Evolutionary conservation across 257 asterid genomes (phyloP).

Genomic region (Phtheirospermum japonicum): DNA sequence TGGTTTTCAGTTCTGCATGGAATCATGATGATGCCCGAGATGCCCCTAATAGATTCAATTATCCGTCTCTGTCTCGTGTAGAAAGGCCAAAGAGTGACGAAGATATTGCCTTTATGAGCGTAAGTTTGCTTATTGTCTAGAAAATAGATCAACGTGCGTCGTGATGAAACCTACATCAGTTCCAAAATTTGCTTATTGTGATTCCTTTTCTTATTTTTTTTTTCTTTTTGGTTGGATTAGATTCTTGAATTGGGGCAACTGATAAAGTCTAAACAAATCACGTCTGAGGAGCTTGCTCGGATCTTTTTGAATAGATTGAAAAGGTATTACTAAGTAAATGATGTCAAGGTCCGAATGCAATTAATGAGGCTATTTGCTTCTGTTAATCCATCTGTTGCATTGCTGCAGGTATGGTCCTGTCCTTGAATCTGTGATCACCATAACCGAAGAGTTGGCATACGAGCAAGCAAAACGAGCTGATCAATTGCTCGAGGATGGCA

Average conservation of each 20-base stretch:
- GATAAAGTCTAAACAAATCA: slow-evolving; percentile 59
- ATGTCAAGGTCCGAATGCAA: not conserved
- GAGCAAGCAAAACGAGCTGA: slow-evolving; percentile 82
- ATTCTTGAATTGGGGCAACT: slow-evolving; percentile 82
- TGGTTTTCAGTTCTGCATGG: slow-evolving; percentile 71
- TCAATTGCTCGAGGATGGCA: slow-evolving; percentile 59
- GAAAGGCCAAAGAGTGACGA: slow-evolving; percentile 61
- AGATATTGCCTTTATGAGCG: slow-evolving; percentile 89
- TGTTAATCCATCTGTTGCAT: slow-evolving; percentile 6
- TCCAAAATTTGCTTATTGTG: slow-evolving; percentile 2
- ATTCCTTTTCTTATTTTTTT: not conserved
- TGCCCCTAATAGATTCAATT: slow-evolving; percentile 38
- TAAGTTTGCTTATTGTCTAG: slow-evolving; percentile 34
- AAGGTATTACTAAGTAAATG: slow-evolving; percentile 42
- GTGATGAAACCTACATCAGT: not conserved
- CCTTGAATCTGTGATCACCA: slow-evolving; percentile 76
- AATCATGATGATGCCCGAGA: slow-evolving; percentile 28
- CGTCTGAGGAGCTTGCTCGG: slow-evolving; percentile 70
- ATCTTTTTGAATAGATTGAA: slow-evolving; percentile 66
- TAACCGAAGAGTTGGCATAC: slow-evolving; percentile 89
- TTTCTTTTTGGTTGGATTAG: slow-evolving; percentile 35
- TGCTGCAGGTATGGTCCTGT: slow-evolving; percentile 67
- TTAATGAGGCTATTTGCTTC: not conserved
- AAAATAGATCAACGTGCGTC: not conserved
- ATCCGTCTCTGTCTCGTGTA: slow-evolving; percentile 48